Percentiles rank a stretch among this genome's conserved stretches.
These are phyloP conservation scores for Chernovozyma sophiae-reginae DNA, from an alignment of 1,139 yeast species.

Conservation along the genomic window DNA sequence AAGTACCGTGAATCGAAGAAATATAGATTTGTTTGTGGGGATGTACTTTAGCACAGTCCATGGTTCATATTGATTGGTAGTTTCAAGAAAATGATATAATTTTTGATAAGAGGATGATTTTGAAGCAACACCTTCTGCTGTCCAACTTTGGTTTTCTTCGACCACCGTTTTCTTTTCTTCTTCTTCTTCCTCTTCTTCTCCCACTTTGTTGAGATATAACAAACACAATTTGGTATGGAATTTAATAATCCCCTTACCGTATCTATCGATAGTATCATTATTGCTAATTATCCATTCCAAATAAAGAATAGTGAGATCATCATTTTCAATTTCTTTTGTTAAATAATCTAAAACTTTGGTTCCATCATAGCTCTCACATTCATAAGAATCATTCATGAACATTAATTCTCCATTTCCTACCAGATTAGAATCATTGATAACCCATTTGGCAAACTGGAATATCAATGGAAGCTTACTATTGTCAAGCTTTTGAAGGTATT, in stretches of 20 bases:
- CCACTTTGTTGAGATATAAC: constrained; percentile 44
- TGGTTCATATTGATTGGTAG: constrained; percentile 41
- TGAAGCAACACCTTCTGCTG: constrained; percentile 13
- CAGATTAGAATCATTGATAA: constrained; percentile 29
- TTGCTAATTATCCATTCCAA: constrained; percentile 53
- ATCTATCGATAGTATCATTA: constrained; percentile 39
- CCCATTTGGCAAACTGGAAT: constrained; percentile 56
- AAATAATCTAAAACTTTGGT: constrained; percentile 50
- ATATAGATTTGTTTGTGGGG: constrained; percentile 33
- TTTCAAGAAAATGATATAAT: constrained; percentile 33
- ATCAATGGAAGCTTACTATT: constrained; percentile 50
- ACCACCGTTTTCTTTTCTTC: constrained; percentile 12
- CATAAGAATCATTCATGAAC: constrained; percentile 65
- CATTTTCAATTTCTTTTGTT: constrained; percentile 20
- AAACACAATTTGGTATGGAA: constrained; percentile 54
- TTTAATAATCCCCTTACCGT: constrained; percentile 32
- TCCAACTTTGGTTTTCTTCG: constrained; percentile 14
- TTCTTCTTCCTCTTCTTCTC: constrained; percentile 10
- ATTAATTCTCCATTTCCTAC: constrained; percentile 43
- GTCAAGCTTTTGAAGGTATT: constrained; percentile 61
- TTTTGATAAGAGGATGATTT: constrained; percentile 25
- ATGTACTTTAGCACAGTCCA: constrained; percentile 38
- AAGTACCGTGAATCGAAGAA: constrained; percentile 47
- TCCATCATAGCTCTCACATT: constrained; percentile 57
- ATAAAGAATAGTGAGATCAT: constrained; percentile 45